Base-by-base conservation (phyloP, 2,329 filamentous ascomycete species). In the Dothideomycetes sp. region DNA sequence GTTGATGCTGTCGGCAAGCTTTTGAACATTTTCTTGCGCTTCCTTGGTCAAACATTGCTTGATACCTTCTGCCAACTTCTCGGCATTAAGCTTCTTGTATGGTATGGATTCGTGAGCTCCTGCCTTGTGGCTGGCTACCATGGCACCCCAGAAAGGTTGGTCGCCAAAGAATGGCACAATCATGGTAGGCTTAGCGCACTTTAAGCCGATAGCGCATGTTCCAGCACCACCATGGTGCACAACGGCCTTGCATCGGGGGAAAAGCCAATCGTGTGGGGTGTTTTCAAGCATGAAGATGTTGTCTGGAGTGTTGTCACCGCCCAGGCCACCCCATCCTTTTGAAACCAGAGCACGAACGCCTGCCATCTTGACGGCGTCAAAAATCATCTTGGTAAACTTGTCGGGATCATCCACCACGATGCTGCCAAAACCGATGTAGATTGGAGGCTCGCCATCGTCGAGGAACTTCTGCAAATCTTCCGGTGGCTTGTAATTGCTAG, bases 141-240 rank as follows among this genome's bases (percentile, higher is more conserved):
- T 83, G 14, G 68, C 66, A 2, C 81, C 82, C 82, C 83, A 87
- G 53, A 87, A 87, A 36, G 79, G 72, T 56, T 87, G 82, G 52
- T 87, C 82, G 3, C 82, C 82, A 47, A 87, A 87, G 60, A 87
- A 87, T 0, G 82, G 82, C 2, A 87, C 78, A 18, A 86, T 73
- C 73, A 85, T 81, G 4, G 79, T 84, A 0, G 82, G 82, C 49
- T 73, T 75, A 3, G 72, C 82, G 46, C 73, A 80, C 54, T 81
- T 83, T 22, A 87, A 64, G 1, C 80, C 80, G 34, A 81, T 81
- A 2, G 82, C 82, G 1, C 81, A 84, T 0, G 82, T 87, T 2
- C 82, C 82, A 0, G 83, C 83, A 10, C 82, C 82, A n/a, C 82
- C 82, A 46, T 86, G 82, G 45, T 84, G 82, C 1, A 86, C 74